Conservation (phyloP, 495 filamentous ascomycete species). For the Tuber calosporum region DNA sequence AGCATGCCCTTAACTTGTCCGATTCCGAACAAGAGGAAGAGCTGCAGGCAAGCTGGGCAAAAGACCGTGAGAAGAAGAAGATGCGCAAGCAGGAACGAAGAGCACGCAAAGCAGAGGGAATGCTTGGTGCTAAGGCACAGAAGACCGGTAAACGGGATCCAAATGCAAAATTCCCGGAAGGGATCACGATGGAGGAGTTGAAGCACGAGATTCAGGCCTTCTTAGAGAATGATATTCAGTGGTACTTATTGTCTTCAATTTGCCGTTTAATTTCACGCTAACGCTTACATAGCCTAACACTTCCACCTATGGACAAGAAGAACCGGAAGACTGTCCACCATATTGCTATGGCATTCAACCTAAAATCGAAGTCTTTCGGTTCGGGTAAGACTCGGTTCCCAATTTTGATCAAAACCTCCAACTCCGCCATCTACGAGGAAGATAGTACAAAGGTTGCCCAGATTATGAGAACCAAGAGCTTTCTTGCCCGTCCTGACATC, state of each 20-base stretch:
- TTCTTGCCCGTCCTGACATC: slow-evolving; percentile 44
- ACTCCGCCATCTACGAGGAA: slow-evolving; percentile 46
- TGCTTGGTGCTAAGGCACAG: slow-evolving; percentile 54
- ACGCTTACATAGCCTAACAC: slow-evolving; percentile 52
- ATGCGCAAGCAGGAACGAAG: slow-evolving; percentile 69
- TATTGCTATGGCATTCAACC: slow-evolving; percentile 58
- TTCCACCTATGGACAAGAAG: slow-evolving; percentile 77
- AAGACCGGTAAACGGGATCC: slow-evolving; percentile 58
- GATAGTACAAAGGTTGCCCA: slow-evolving; percentile 42
- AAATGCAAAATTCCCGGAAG: slow-evolving; percentile 62
- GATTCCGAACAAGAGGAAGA: slow-evolving; percentile 67
- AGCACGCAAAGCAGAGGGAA: slow-evolving; percentile 65
- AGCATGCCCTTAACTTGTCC: slow-evolving; percentile 50
- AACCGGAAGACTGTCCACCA: slow-evolving; percentile 71
- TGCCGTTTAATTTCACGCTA: not conserved
- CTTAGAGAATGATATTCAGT: slow-evolving; percentile 55
- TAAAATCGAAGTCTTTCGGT: slow-evolving; percentile 83
- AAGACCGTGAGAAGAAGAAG: slow-evolving; percentile 77
- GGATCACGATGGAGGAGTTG: slow-evolving; percentile 64
- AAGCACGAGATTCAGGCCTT: slow-evolving; percentile 65
- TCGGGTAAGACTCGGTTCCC: slow-evolving; percentile 65
- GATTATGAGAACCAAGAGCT: slow-evolving; percentile 46
- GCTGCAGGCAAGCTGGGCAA: slow-evolving; percentile 59
- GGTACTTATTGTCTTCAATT: slow-evolving; percentile 47
- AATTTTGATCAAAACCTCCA: slow-evolving; percentile 64